Evolutionary conservation across 179 eudicot genomes (phyloP), one percentile per base, ranked within the genome.

Genomic region (Spergularia azorica): DNA sequence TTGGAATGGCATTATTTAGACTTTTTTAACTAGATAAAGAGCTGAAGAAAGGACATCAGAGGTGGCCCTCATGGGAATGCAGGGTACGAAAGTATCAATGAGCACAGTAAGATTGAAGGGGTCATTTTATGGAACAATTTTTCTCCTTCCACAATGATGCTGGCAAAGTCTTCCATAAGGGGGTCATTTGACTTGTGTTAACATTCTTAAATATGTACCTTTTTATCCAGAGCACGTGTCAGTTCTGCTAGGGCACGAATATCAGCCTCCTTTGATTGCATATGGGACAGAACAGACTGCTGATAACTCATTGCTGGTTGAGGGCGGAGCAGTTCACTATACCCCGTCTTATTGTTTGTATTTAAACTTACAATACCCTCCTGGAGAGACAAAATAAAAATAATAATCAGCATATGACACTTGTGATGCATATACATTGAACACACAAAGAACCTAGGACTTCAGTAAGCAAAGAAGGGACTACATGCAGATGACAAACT

Each of bases 231-330:
- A 77, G 91, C 93, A 78, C 94, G 92, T 36, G 88, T 86, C 51
- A 95, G 88, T 83, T 91, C 93, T 77, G 95, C 93, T 79, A 95
- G 83, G 82, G 97, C 99, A 80, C 83, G 91, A 63, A 93, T 88
- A 74, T 93, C 99, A 76, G 97, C 95, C 79, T 91, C 99, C 86
- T 90, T 93, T 36, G 95, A 87, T 81, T 90, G 96, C 60, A 88
- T 71, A 74, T 89, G 97, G 78, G 93, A 84, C 41, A 79, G 76
- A 72, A 76, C 60, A 83, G 87, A 81, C 76, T 89, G 88, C 81
- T 89, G 90, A 77, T 88, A 83, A 83, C 77, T 77, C 75, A 81
- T 57, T 65, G 80, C 82, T 69, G 79, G 91, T 69, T 86, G 88
- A 73, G 80, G 83, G 78, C 76, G 78, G 15, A 74, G 59, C 67